Evolutionary conservation across 257 asterid species (phyloP).

Genomic region (Solanum corneliomulleri): DNA sequence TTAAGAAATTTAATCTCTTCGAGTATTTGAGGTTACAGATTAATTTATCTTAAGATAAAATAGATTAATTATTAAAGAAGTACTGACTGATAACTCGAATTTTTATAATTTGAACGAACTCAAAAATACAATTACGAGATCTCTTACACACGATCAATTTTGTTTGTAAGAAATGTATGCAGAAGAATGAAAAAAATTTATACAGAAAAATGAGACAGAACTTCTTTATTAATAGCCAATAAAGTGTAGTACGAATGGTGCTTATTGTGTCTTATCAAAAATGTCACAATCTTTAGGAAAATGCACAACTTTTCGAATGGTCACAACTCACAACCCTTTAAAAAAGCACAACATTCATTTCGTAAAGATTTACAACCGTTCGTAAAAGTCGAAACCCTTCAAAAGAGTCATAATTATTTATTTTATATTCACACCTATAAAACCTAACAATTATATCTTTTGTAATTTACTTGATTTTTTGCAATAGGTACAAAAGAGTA

Average conservation of each 20-base stretch:
- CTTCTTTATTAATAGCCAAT: too few relatives aligned
- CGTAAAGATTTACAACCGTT: background rate
- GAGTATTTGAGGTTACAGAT: too few relatives aligned
- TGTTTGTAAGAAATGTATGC: background rate
- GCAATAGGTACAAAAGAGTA: background rate
- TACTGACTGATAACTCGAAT: accelerated
- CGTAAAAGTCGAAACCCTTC: background rate
- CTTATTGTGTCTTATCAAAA: background rate
- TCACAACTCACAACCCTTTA: background rate
- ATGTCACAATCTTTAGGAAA: background rate
- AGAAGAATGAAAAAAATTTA: too few relatives aligned
- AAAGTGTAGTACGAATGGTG: background rate
- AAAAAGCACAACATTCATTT: background rate
- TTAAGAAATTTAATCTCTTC: too few relatives aligned
- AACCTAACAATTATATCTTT: background rate
- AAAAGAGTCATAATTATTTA: too few relatives aligned
- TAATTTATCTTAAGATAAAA: background rate
- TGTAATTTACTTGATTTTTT: background rate
- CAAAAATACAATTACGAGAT: too few relatives aligned
- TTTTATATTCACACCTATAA: background rate
- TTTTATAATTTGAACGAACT: too few relatives aligned
- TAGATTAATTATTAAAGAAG: too few relatives aligned
- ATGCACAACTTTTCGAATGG: too few relatives aligned
- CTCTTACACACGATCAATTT: background rate
- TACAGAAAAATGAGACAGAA: background rate